Conservation (phyloP, 163 green algal species). For the Scenedesmus sp. region DNA sequence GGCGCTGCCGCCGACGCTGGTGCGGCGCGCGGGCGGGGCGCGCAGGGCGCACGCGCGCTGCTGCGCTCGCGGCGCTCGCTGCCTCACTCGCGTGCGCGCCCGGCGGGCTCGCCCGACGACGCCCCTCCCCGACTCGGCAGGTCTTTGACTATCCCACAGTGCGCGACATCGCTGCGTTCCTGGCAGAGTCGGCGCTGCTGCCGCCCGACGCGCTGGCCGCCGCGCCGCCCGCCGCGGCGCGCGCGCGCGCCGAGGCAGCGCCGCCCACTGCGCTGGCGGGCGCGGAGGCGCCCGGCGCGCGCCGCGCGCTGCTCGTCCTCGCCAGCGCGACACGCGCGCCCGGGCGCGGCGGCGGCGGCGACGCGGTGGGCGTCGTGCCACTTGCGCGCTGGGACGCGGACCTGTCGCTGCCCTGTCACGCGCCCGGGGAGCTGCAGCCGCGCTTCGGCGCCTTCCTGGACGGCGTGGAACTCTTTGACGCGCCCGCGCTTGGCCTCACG, state of each 20-base stretch:
- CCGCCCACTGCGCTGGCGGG: no score
- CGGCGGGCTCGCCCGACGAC: no score
- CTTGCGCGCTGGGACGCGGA: constrained; percentile 42
- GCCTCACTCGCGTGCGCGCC: no score
- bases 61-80: no score
- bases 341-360: constrained; percentile 8
- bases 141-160: constrained; percentile 85
- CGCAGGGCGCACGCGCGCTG: no score
- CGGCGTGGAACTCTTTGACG: constrained; percentile 74
- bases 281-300: not conserved
- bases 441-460: constrained; percentile 66
- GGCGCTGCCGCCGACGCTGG: constrained; percentile 69
- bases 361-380: constrained; percentile 52
- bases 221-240: not conserved
- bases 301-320: not conserved
- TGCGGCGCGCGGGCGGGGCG: no score
- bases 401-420: not conserved
- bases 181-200: constrained; percentile 34
- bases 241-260: not conserved
- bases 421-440: constrained; percentile 37
- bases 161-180: constrained; percentile 56
- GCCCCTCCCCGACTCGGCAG: constrained; percentile 60
- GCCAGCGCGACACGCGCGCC: not conserved
- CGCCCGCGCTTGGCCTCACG: constrained; percentile 64
- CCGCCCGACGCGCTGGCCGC: constrained; percentile 1